Percentiles rank a stretch among this genome's conserved stretches.
Conservation (phyloP, 805 yeast genomes). For the Sungouiozyma ichnusensis region DNA sequence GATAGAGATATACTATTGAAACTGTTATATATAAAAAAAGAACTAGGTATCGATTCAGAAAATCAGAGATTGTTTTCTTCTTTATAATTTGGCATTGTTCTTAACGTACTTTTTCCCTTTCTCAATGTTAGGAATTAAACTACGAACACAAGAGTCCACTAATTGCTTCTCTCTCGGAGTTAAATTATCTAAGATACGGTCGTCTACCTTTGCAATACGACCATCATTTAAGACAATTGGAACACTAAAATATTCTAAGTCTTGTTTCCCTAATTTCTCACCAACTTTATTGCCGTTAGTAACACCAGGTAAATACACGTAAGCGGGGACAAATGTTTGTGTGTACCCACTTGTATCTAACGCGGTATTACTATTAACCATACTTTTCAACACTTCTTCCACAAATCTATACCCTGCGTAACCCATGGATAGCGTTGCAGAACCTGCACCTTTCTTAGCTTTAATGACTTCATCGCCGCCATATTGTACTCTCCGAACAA, state of each 20-base stretch:
- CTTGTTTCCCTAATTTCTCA: constrained; percentile 25
- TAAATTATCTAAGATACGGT: constrained; percentile 37
- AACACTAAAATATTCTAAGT: constrained; percentile 45
- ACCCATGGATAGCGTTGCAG: constrained; percentile 81
- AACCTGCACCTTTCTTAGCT: constrained; percentile 77
- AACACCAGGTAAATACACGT: constrained; percentile 45
- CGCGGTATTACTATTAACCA: constrained; percentile 9
- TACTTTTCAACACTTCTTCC: constrained; percentile 40
- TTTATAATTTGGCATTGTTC: constrained; percentile 13
- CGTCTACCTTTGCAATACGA: constrained; percentile 45
- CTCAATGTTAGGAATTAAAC: constrained; percentile 43
- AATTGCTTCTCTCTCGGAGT: constrained; percentile 41
- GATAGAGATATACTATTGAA: too few relatives aligned
- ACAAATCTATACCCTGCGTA: constrained; percentile 75
- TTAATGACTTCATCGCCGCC: constrained; percentile 87
- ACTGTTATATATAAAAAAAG: too few relatives aligned
- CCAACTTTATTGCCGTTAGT: constrained; percentile 38
- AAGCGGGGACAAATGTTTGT: constrained; percentile 32
- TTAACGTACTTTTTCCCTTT: constrained; percentile 47
- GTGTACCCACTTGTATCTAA: constrained; percentile 16
- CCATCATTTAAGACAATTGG: constrained; percentile 46
- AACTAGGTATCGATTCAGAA: too few relatives aligned
- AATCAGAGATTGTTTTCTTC: too few relatives aligned
- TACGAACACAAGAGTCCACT: constrained; percentile 42
- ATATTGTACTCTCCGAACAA: constrained; percentile 68